Evolutionary conservation across 1,139 yeast genomes (phyloP), one percentile per base, ranked within the genome.

Genomic region (Arxiozyma bovina): DNA sequence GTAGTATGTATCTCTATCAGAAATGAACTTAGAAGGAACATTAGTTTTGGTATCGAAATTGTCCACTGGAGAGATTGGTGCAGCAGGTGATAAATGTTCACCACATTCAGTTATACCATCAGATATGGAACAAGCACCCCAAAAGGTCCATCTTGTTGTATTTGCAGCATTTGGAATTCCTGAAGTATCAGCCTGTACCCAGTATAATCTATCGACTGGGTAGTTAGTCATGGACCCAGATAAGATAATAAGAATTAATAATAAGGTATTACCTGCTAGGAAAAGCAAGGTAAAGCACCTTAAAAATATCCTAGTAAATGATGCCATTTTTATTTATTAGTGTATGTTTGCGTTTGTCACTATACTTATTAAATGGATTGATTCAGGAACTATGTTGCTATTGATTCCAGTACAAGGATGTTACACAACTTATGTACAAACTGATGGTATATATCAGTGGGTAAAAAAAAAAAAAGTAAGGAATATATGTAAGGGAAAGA

Each of bases 11-110:
- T 78, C 75, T 73, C 85, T 77, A 70, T 80, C 76, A 60, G 69
- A 66, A 59, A 82, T 65, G 58, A 86, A 85, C 58, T 76, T 77
- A 56, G 75, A 65, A 50, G 93, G 91, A 41, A 86, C 77, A 57
- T 74, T 73, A 1, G 61, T 62, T 34, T 73, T 66, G 56, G 87
- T 83, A 52, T 74, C 75, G 62, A 84, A 86, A 73, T 86, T 86
- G 68, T 85, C 89, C 51, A 73, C 78, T 22, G 94, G 94, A 4
- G 90, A 83, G 58, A 86, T 72, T 56, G 94, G 90, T 64, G 75
- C 78, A 50, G 87, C 93, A 25, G 84, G 79, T 52, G 76, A 72
- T 59, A 73, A 72, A 63, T 72, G 65, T 25, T 64, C 56, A 20
- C 60, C 57, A 55, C 75, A 73, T 23, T 61, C 53, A 23, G 70